These are phyloP conservation scores for Rhododendron vialii DNA, from an alignment of 148 eudicot genomes.

Conservation along the genomic window DNA sequence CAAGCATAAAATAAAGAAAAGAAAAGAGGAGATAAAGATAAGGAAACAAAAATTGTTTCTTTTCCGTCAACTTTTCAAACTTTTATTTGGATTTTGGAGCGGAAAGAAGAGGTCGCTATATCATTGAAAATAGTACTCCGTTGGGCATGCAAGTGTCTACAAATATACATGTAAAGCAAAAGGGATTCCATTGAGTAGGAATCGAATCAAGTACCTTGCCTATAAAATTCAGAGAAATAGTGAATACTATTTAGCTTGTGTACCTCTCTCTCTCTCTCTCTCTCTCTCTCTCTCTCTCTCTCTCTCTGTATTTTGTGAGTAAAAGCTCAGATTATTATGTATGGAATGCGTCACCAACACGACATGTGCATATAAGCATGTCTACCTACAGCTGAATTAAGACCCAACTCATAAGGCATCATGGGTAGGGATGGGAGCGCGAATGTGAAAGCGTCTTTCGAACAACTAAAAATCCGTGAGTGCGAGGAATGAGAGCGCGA, in stretches of 20 bases:
- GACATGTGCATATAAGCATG: neutral
- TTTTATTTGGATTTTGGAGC: slow-evolving; percentile 1
- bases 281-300: too few species aligned
- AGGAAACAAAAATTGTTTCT: neutral
- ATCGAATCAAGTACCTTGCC: neutral
- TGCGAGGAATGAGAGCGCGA: too few species aligned
- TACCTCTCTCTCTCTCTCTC: too few species aligned
- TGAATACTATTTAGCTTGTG: neutral
- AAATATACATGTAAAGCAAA: neutral
- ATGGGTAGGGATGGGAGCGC: too few species aligned
- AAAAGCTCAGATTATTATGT: neutral
- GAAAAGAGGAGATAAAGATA: neutral
- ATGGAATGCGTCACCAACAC: slow-evolving; percentile 4
- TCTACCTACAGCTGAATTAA: neutral
- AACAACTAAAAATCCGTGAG: too few species aligned
- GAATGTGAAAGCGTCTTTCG: too few species aligned
- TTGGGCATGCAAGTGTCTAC: neutral
- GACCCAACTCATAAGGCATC: neutral
- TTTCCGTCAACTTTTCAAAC: neutral
- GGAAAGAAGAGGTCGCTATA: neutral
- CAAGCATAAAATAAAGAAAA: neutral
- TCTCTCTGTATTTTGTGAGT: neutral
- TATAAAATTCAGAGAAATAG: neutral
- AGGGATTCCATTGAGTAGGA: neutral
- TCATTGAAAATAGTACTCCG: neutral